Base-by-base conservation (phyloP, 192 early-diverging fungal species). In the Jimgerdemannia flammicorona region DNA sequence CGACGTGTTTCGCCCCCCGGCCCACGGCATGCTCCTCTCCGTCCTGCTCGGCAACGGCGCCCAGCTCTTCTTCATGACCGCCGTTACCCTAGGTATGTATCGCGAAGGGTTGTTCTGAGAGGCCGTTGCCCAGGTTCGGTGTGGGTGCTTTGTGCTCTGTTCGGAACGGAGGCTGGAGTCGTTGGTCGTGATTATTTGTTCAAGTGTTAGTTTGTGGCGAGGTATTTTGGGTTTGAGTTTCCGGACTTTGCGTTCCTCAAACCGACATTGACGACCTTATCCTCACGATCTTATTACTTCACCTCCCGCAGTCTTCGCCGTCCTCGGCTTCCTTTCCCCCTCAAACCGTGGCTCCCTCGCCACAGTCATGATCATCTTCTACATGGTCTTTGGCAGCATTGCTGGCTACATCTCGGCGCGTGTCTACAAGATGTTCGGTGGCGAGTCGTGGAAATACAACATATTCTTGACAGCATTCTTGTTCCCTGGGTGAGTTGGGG, bases 1-100 rank as follows among this genome's bases (percentile, higher is more conserved):
- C 43, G 97, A 99, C 81, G 93, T 99, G n/a, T 99, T 99, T 85
- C 91, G 97, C n/a, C 79, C 95, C 39, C 95, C 97, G 3, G 76
- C 86, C 40, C 89, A 91, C 43, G 84, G 90, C 67, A 90, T 91
- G 74, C 82, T 93, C 68, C 83, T 99, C 40, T 84, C 94, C 0
- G 93, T 95, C 10, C 85, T 95, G 43, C 77, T 95, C 29, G 97
- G 96, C 41, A 96, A 91, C 74, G 97, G 97, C 72, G 80, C 91
- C 54, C 93, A 94, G 77, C 87, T 94, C 76, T 86, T 93, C 74
- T 87, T 83, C 82, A 92, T 94, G 91, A 84, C 90, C 40, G 82
- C 87, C 19, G 84, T 90, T 43, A 91, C 92, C 19, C 86, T 94
- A 70, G 75, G 78, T 82, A 67, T 75, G 69, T 72, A 64, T 40